Conservation (phyloP, 208 protist genomes). For the Acanthamoeba sp. region DNA sequence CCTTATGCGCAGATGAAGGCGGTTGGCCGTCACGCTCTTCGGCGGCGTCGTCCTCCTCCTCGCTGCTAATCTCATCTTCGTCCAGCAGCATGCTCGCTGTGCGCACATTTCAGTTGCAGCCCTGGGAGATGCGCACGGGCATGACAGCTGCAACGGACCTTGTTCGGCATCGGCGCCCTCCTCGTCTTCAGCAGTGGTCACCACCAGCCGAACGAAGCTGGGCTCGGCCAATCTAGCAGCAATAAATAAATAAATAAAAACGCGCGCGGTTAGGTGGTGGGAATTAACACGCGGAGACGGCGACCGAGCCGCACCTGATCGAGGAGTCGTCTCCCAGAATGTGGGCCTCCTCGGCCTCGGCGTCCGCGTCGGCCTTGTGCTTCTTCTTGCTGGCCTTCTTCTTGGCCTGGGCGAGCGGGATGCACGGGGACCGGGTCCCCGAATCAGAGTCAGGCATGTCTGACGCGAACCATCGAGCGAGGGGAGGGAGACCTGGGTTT, state of each 20-base stretch:
- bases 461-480: neutral
- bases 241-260: neutral
- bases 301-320: no score
- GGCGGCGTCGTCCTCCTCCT: neutral
- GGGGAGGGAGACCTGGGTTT: neutral
- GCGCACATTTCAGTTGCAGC: neutral
- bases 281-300: no score
- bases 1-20: no score
- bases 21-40: neutral
- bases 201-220: conserved; percentile 12
- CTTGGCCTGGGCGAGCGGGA: neutral
- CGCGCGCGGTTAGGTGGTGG: no score
- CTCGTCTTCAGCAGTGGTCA: conserved; percentile 16
- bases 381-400: neutral
- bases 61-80: neutral
- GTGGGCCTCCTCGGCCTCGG: neutral
- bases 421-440: no score
- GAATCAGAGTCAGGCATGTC: no score
- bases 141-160: neutral
- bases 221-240: neutral
- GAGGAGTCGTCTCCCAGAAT: neutral
- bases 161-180: conserved; percentile 34
- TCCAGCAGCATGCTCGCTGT: neutral
- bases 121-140: neutral
- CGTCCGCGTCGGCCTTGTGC: neutral